Evolutionary conservation across 2,329 filamentous ascomycete species (phyloP), one percentile per base, ranked within the genome.

Genomic region (Colletotrichum orbiculare): DNA sequence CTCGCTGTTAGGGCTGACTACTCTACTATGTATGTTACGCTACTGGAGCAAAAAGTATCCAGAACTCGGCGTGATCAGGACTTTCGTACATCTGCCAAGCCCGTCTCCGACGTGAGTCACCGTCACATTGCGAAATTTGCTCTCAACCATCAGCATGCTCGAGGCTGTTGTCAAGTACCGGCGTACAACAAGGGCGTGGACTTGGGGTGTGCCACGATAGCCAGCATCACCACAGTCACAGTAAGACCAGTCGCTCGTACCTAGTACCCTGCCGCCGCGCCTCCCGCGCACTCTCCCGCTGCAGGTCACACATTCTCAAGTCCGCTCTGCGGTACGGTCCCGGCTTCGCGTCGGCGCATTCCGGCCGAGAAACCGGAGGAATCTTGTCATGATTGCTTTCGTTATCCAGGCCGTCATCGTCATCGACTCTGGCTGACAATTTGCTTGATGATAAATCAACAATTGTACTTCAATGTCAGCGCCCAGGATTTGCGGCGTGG

Each of bases 361-460:
- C 60, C 56, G 56, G 50, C 61, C 57, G 61, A 59, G 46, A 48
- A 35, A 33, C 45, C 61, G 49, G 61, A 59, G 46, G 42, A 35
- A 39, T 25, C 57, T 60, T 57, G 50, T 49, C 39, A 47, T 8
- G 55, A 42, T 43, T 38, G 38, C 54, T 25, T 25, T 25, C 25
- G 25, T 25, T 25, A 25, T 25, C 25, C 25, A 25, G 25, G 25
- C 4, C 25, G 25, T 25, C 25, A 25, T 25, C 25, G 25, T 25
- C 25, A 25, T 25, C 25, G 4, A 25, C 25, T 4, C 4, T 25
- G 25, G 25, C 25, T 25, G 25, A 25, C 25, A 25, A 25, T 25
- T 25, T 17, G 37, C 9, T 49, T 42, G 45, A 50, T 41, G 56
- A 35, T 47, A 37, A 61, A 50, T 53, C n/a, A 47, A 53, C 54